Evolutionary conservation across 2,329 filamentous ascomycete species (phyloP), one percentile per base, ranked within the genome.

Genomic region (Trichoderma aggressivum): DNA sequence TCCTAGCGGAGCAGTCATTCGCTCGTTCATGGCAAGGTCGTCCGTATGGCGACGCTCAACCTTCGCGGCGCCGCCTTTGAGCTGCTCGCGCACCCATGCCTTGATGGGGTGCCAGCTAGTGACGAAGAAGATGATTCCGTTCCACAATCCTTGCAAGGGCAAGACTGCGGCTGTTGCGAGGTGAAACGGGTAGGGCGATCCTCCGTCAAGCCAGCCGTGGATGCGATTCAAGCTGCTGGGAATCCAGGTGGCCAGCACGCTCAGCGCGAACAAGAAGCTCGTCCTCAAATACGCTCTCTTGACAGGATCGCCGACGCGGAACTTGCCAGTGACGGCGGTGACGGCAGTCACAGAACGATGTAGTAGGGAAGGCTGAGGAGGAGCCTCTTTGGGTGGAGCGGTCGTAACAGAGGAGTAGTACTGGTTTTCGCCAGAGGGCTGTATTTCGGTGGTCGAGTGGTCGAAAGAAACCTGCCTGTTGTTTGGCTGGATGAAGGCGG

Each of bases 71-170:
- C 34, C 58, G 53, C 50, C 21, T 14, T 53, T 21, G 47, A 55
- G 14, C 34, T 5, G 58, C 28, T 61, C 73, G 14, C 62, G 73
- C 7, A 69, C 18, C 70, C 75, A 73, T 21, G 72, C 70, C 43
- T 59, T 75, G 18, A 82, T 73, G 1, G 74, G 73, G 1, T 34
- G 65, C 82, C 83, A 86, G 74, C 85, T 92, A 1, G 91, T 92
- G 6, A 87, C 86, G 72, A 92, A 88, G 80, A 94, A 95, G 70
- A 96, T 93, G 66, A 93, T 82, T 34, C 89, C 87, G 77, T 95
- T 95, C 92, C 92, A 94, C 36, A 94, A 87, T 0, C 93, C 93
- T 79, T 95, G 93, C 1, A 94, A 83, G 0, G 93, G 92, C 5
- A 95, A 84, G 0, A 94, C 92, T 2, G 92, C 84, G 2, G 91